Base-by-base conservation (phyloP, 2,329 filamentous ascomycete genomes). In the Metarhizium humberi region DNA sequence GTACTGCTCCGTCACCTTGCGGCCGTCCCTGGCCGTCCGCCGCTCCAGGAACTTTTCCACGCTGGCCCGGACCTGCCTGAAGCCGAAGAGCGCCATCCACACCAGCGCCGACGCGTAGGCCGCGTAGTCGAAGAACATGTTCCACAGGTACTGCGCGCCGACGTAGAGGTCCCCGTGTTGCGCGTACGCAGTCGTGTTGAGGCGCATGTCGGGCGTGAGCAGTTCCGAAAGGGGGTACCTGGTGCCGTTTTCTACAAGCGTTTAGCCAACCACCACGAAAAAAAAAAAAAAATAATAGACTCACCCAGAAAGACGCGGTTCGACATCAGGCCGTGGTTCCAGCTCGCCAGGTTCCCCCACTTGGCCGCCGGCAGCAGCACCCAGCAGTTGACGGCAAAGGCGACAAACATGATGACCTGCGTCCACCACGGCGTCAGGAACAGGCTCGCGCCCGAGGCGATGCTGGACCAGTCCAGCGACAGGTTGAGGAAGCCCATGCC, bases 401-500 rank as follows among this genome's bases (percentile, higher is more conserved):
- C 80, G 11, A 68, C 54, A 57, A 82, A 84, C 29, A 79, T 67
- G 32, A 82, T 70, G 18, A 81, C 76, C 38, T 82, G 80, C 0
- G 80, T 82, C 69, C 79, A 84, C 72, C 78, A 84, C 0, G 78
- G 81, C 3, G 77, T 79, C 38, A 81, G 69, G 58, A 84, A 78
- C 53, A 80, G 65, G 51, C 73, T 80, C 11, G 71, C 73, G 47
- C 72, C 72, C 30, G 75, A 76, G n/a, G 76, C 75, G 52, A 85
- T 76, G 58, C 79, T 84, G 3, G 80, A 81, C 81, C 81, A 85
- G 60, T 85, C 78, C 18, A 85, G 67, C 2, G 76, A 78, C 2
- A 84, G 67, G 56, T 84, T 85, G 42, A 85, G 66, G 57, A 84
- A 76, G 0, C 80, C 81, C 78, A 84, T 82, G 5, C 81, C 81